Evolutionary conservation across 257 asterid genomes (phyloP).

Genomic region (Solanum chilense): DNA sequence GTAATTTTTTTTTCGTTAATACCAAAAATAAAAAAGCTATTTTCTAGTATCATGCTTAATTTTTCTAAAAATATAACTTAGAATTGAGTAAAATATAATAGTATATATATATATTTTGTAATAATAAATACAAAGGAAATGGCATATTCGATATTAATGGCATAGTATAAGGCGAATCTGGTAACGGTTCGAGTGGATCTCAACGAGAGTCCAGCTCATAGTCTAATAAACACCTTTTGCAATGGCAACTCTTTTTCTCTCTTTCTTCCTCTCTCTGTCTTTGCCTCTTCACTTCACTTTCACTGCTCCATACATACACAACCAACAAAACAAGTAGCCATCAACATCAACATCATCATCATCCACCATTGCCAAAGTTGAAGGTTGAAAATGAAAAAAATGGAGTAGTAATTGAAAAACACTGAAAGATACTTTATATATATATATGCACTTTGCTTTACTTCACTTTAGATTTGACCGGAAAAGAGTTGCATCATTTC

Average conservation of each 20-base stretch:
- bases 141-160: slow-evolving; percentile 2
- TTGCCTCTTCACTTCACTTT: neutral
- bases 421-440: neutral
- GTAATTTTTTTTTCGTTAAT: neutral
- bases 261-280: neutral
- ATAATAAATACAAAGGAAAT: neutral
- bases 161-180: neutral
- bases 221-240: neutral
- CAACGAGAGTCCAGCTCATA: slow-evolving; percentile 6
- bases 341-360: neutral
- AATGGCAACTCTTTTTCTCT: neutral
- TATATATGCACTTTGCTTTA: neutral
- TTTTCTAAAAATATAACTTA: no score
- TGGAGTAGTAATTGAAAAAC: neutral
- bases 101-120: no score
- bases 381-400: neutral
- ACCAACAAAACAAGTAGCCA: neutral
- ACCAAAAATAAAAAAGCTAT: neutral
- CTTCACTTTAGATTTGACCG: neutral
- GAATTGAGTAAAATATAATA: neutral
- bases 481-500: neutral
- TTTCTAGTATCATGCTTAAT: neutral
- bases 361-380: neutral
- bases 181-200: slow-evolving; percentile 8
- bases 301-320: neutral